Conservation (phyloP, 495 filamentous ascomycete genomes). For the Penicillium odoratum region DNA sequence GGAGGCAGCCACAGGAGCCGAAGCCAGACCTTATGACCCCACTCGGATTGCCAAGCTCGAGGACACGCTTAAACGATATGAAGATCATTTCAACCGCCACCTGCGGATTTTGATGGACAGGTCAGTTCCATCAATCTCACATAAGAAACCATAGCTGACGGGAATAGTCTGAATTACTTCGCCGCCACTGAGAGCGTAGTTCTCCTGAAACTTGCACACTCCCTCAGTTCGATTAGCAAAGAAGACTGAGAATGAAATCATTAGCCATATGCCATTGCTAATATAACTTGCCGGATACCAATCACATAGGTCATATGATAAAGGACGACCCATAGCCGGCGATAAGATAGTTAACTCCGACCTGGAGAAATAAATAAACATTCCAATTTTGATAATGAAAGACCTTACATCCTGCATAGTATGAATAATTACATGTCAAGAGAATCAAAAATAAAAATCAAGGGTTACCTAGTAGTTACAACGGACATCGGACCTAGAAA, state of each 20-base stretch:
- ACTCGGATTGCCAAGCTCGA: slow-evolving; percentile 72
- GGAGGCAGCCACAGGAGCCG: slow-evolving; percentile 33
- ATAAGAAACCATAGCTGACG: not conserved
- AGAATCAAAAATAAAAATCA: too few relatives aligned
- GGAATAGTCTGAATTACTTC: slow-evolving; percentile 75
- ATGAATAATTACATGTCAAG: too few relatives aligned
- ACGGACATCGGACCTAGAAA: not conserved
- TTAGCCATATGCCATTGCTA: too few relatives aligned
- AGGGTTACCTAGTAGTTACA: too few relatives aligned
- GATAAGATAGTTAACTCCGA: not conserved
- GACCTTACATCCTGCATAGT: too few relatives aligned
- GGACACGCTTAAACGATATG: slow-evolving; percentile 83
- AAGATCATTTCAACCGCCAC: slow-evolving; percentile 87
- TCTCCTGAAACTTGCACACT: slow-evolving; percentile 69
- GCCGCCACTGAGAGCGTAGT: slow-evolving; percentile 97
- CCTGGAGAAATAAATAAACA: not conserved
- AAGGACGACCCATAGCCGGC: not conserved
- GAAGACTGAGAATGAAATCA: slow-evolving; percentile 31
- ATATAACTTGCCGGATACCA: too few relatives aligned
- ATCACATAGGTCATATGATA: too few relatives aligned
- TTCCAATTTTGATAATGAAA: not conserved
- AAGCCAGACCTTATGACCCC: slow-evolving; percentile 55
- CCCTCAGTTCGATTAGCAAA: slow-evolving; percentile 44
- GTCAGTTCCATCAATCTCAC: slow-evolving; percentile 20
- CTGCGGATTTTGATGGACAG: slow-evolving; percentile 89